phyloP scores from a whole-genome alignment of 164 flowering plant species.

The Paratinospora sagittata region DNA sequence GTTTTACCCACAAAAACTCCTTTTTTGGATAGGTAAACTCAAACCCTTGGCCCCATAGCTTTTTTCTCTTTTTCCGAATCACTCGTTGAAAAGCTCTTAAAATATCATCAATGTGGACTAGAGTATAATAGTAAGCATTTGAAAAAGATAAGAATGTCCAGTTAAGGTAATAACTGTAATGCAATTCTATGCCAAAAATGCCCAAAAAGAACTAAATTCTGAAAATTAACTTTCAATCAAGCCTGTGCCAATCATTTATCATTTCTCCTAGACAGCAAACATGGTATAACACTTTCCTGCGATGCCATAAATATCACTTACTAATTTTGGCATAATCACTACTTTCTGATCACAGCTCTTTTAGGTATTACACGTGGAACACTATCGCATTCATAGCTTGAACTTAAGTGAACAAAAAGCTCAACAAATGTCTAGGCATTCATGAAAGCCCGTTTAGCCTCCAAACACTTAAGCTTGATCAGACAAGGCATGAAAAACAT shows the following conservation, averaged over 20 bases:
- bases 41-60: neutral
- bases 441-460: no score
- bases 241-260: neutral
- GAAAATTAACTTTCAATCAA: neutral
- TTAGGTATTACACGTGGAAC: no score
- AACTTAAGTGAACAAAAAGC: no score
- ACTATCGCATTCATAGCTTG: no score
- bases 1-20: neutral
- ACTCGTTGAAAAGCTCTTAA: neutral
- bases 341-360: neutral
- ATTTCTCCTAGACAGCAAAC: neutral
- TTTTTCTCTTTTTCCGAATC: neutral
- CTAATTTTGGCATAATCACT: neutral
- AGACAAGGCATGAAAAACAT: no score
- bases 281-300: neutral
- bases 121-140: neutral
- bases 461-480: no score
- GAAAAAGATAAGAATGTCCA: neutral
- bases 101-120: neutral
- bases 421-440: no score
- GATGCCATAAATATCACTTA: neutral
- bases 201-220: neutral
- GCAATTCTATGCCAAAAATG: neutral
- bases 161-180: neutral
- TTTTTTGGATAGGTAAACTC: neutral